Percentiles rank a stretch among this genome's conserved stretches.
Conservation (phyloP, 1,139 yeast species). For the Diutina sp. region DNA sequence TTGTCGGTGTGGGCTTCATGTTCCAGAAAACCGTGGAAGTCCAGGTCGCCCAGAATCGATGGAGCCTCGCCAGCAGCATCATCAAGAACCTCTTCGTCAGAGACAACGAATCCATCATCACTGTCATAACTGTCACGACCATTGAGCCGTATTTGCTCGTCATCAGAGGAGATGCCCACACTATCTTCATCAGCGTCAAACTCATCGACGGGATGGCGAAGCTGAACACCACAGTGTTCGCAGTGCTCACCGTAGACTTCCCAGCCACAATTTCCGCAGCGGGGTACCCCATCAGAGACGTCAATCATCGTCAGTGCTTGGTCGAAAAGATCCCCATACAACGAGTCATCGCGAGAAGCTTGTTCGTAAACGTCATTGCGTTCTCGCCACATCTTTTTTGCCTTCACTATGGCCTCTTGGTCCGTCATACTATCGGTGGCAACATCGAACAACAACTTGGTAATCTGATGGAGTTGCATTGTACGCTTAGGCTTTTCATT, state of each 20-base stretch:
- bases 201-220: slow-evolving; percentile 18
- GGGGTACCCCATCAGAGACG: slow-evolving; percentile 62
- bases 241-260: slow-evolving; percentile 52
- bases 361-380: slow-evolving; percentile 19
- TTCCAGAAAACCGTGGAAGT: not conserved
- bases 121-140: slow-evolving; percentile 13
- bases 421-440: slow-evolving; percentile 14
- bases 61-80: not conserved
- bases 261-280: slow-evolving; percentile 79
- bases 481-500: slow-evolving; percentile 32
- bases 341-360: slow-evolving; percentile 20
- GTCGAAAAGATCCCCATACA: slow-evolving; percentile 40
- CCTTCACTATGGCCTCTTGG: slow-evolving; percentile 11
- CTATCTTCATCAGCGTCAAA: slow-evolving; percentile 4
- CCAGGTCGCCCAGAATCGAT: not conserved
- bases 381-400: slow-evolving; percentile 11
- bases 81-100: slow-evolving; percentile 5
- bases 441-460: slow-evolving; percentile 17
- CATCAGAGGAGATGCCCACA: not conserved
- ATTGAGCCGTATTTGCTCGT: not conserved
- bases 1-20: not conserved
- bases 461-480: slow-evolving; percentile 26
- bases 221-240: slow-evolving; percentile 38
- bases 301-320: slow-evolving; percentile 41
- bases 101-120: slow-evolving; percentile 10